phyloP scores from a whole-genome alignment of 2,329 filamentous ascomycete species.

The Pseudocercospora crystallina region DNA sequence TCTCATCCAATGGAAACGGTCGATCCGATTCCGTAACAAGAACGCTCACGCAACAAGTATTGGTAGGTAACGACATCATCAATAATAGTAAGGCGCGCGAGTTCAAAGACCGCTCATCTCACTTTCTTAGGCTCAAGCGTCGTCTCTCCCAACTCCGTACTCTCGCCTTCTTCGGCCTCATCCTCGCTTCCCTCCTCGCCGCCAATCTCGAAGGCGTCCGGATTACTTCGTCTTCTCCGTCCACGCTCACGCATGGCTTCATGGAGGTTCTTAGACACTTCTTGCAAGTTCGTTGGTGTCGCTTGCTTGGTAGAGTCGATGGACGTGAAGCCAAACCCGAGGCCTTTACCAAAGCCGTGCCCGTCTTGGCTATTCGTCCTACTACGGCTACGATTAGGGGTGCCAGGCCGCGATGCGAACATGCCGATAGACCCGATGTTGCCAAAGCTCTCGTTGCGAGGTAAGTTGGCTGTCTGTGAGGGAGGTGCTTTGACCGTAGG shows the following conservation, averaged over 20 bases:
- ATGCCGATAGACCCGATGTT: conserved; percentile 85
- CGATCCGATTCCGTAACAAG: not conserved
- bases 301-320: conserved; percentile 55
- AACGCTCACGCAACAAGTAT: conserved; percentile 6
- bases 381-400: conserved; percentile 70
- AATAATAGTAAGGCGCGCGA: not conserved
- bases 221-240: conserved; percentile 52
- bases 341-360: conserved; percentile 18
- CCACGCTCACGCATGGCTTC: conserved; percentile 81
- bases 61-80: too few species aligned
- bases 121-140: conserved; percentile 24
- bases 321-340: conserved; percentile 23
- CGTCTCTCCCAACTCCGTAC: conserved; percentile 13
- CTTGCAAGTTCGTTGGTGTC: conserved; percentile 65
- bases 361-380: conserved; percentile 53
- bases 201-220: too few species aligned
- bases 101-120: conserved; percentile 8
- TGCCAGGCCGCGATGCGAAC: conserved; percentile 86
- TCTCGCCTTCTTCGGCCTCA: conserved; percentile 21
- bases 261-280: conserved; percentile 80
- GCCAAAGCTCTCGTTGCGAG: conserved; percentile 89
- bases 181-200: conserved; percentile 18
- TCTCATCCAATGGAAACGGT: not conserved
- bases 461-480: conserved; percentile 53
- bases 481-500: conserved; percentile 16